Evolutionary conservation across 345 rosid genomes (phyloP).

Genomic region (Euphorbia tirucalli): DNA sequence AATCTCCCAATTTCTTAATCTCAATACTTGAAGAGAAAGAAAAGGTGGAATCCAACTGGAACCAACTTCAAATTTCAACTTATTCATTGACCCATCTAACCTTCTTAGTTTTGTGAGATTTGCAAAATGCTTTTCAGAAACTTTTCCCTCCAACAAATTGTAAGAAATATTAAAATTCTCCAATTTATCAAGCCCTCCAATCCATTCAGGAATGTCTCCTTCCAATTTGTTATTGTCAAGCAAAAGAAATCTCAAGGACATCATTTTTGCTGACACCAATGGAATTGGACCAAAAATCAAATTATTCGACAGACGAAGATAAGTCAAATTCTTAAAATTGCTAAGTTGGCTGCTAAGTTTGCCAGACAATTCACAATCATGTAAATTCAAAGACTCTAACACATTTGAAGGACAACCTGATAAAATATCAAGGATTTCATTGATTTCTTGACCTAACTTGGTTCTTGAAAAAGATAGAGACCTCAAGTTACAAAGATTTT

Average conservation of each 20-base stretch:
- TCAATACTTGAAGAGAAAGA: not conserved
- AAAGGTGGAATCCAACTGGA: conserved; percentile 9
- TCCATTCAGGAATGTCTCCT: not conserved
- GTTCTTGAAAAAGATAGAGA: not conserved
- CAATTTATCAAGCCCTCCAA: not conserved
- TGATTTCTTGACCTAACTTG: not conserved
- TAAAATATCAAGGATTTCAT: not conserved
- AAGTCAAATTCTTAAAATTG: conserved; percentile 8
- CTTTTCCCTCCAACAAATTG: not conserved
- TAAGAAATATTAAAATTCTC: not conserved
- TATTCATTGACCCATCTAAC: not conserved
- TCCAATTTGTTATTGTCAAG: not conserved
- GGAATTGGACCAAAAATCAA: conserved; percentile 30
- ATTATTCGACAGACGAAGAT: not conserved
- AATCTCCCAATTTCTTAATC: conserved; percentile 6
- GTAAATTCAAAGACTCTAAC: not conserved
- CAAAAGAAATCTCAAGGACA: not conserved
- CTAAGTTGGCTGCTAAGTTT: conserved; percentile 13
- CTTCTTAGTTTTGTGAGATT: not conserved
- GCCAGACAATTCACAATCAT: conserved; percentile 4
- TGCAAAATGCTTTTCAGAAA: not conserved
- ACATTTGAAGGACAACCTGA: not conserved
- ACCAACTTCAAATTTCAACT: conserved; percentile 1
- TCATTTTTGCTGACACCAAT: not conserved
- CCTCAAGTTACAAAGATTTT: not conserved